Conservation (phyloP, 1,284 basidiomycete species). For the Cryptococcus amylolentus region DNA sequence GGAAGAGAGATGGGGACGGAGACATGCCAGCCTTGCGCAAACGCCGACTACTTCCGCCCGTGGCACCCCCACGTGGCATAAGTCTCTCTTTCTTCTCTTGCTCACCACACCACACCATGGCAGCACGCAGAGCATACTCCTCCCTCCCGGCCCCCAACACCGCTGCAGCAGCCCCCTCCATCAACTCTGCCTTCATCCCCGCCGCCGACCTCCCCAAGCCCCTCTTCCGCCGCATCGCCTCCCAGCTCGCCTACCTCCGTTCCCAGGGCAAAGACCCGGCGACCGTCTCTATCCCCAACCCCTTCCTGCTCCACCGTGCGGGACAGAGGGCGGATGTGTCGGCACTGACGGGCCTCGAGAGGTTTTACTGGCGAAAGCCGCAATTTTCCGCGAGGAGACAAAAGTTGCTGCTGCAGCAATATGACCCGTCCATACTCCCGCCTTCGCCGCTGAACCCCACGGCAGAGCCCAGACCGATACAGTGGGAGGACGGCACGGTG, state of each 20-base stretch:
- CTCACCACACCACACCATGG: background rate
- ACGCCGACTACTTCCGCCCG: slow-evolving; percentile 4
- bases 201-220: slow-evolving; percentile 21
- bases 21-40: background rate
- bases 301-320: slow-evolving; percentile 25
- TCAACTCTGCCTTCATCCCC: background rate
- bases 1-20: slow-evolving; percentile 8
- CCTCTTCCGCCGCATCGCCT: slow-evolving; percentile 19
- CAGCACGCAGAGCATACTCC: background rate
- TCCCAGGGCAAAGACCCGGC: background rate
- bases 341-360: slow-evolving; percentile 4
- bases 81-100: background rate
- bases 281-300: slow-evolving; percentile 30
- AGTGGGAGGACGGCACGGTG: slow-evolving; percentile 18
- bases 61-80: background rate
- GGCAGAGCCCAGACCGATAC: slow-evolving; percentile 3
- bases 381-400: slow-evolving; percentile 32
- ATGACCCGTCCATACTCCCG: slow-evolving; percentile 29
- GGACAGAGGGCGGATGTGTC: slow-evolving; percentile 2
- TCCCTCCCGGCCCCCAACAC: background rate
- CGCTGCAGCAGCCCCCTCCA: background rate
- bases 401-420: slow-evolving; percentile 28
- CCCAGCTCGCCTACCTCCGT: background rate
- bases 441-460: slow-evolving; percentile 24
- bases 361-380: slow-evolving; percentile 12